A percentile compares a stretch with the other conserved stretches of the same genome.
Evolutionary conservation across 306 rosid genomes (phyloP).

Genomic region (Malus sieversii): DNA sequence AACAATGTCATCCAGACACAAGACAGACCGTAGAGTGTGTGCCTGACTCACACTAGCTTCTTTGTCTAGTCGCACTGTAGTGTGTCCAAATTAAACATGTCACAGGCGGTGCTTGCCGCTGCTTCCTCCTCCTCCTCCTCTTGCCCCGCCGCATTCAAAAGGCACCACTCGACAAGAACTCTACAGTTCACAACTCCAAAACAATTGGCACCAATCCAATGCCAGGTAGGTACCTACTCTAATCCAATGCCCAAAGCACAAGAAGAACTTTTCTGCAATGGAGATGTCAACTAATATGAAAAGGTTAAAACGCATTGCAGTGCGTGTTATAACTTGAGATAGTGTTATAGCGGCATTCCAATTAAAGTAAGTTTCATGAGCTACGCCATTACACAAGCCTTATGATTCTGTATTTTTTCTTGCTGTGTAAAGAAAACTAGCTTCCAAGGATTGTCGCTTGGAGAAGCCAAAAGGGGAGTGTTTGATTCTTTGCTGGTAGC

Average conservation of each 20-base stretch:
- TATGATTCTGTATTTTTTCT: too few species aligned
- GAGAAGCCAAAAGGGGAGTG: constrained; percentile 54
- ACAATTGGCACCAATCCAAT: constrained; percentile 15
- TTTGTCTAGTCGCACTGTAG: neutral
- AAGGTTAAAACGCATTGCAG: too few species aligned
- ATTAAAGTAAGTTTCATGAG: too few species aligned
- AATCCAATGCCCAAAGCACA: too few species aligned
- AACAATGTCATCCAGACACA: neutral
- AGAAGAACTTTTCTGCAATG: too few species aligned
- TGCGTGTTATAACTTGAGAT: too few species aligned
- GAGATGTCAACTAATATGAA: too few species aligned
- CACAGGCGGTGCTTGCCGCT: neutral
- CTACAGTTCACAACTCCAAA: constrained; percentile 34
- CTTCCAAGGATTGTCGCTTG: constrained; percentile 67
- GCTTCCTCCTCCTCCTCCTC: constrained; percentile 42
- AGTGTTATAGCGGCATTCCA: too few species aligned
- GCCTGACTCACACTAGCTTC: neutral
- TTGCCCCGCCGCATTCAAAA: constrained; percentile 43
- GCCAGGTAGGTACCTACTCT: constrained; percentile 32
- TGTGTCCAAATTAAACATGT: too few species aligned
- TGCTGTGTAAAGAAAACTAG: constrained; percentile 43
- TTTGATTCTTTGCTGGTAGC: constrained; percentile 26
- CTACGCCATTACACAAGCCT: too few species aligned
- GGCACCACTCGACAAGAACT: constrained; percentile 29
- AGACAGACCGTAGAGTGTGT: neutral